A percentile compares a stretch with the other conserved stretches of the same genome.
phyloP scores from a whole-genome alignment of 352 stramenopile species.

The Globisporangium cederbergense region DNA sequence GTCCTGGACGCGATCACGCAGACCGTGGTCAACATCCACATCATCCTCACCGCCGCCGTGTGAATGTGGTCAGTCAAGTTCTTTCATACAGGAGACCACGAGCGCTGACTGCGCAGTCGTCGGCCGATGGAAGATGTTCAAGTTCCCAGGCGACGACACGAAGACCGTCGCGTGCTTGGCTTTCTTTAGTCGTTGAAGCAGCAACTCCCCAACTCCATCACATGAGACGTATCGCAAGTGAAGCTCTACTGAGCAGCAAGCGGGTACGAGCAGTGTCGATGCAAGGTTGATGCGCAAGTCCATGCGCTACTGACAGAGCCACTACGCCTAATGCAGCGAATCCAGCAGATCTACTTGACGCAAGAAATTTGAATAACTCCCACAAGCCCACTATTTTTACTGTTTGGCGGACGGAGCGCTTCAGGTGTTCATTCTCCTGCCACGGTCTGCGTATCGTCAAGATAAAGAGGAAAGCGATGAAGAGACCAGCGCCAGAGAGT shows the following conservation, averaged over 20 bases:
- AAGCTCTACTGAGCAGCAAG: neutral
- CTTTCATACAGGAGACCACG: neutral
- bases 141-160: neutral
- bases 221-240: neutral
- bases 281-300: neutral
- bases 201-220: neutral
- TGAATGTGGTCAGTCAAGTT: neutral
- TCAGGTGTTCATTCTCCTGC: conserved; percentile 1
- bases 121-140: neutral
- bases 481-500: neutral
- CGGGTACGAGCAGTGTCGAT: neutral
- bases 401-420: neutral
- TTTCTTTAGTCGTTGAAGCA: neutral
- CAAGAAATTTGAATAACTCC: neutral
- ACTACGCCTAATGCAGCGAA: neutral
- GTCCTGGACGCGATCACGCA: conserved; percentile 56
- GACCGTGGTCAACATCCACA: conserved; percentile 46
- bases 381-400: neutral
- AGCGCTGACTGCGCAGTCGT: neutral
- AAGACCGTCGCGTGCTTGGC: neutral
- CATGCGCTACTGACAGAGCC: neutral
- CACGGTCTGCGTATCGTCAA: neutral
- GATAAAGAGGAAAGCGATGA: neutral
- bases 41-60: conserved; percentile 30
- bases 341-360: neutral